A percentile compares a stretch with the other conserved stretches of the same genome.
These are phyloP conservation scores for Ganoderma leucocontextum DNA, from an alignment of 1,284 basidiomycete genomes.

Conservation along the genomic window DNA sequence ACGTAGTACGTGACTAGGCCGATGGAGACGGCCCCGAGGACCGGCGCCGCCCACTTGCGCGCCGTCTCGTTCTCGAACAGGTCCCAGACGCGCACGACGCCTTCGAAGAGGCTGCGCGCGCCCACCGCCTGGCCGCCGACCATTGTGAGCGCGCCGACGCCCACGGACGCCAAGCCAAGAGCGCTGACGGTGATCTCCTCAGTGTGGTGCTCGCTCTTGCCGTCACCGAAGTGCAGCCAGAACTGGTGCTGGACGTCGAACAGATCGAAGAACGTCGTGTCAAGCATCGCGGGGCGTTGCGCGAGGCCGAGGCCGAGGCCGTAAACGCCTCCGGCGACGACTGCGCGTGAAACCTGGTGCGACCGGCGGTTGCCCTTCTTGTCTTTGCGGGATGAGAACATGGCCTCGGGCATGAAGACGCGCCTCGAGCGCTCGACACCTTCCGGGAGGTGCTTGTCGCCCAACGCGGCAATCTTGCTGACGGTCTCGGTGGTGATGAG, in stretches of 20 bases:
- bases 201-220: constrained; percentile 44
- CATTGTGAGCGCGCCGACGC: constrained; percentile 89
- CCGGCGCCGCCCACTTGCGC: constrained; percentile 89
- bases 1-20: constrained; percentile 88
- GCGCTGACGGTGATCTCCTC: constrained; percentile 71
- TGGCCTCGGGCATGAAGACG: constrained; percentile 94
- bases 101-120: constrained; percentile 80
- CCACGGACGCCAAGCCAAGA: constrained; percentile 79
- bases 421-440: constrained; percentile 83
- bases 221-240: constrained; percentile 68
- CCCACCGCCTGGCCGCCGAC: constrained; percentile 85
- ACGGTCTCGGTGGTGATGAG: constrained; percentile 76
- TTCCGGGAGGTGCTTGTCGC: constrained; percentile 82
- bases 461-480: constrained; percentile 72
- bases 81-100: constrained; percentile 77
- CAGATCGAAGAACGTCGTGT: constrained; percentile 83
- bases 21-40: constrained; percentile 79
- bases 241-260: constrained; percentile 90
- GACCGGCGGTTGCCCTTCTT: constrained; percentile 57
- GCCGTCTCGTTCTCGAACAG: constrained; percentile 85
- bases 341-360: constrained; percentile 53
- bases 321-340: constrained; percentile 77
- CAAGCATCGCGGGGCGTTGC: constrained; percentile 73
- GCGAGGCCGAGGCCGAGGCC: constrained; percentile 82
- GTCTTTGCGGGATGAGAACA: constrained; percentile 79